A percentile compares a stretch with the other conserved stretches of the same genome.
These are phyloP conservation scores for Cytospora chrysosperma DNA, from an alignment of 2,329 filamentous ascomycete species.

Conservation along the genomic window DNA sequence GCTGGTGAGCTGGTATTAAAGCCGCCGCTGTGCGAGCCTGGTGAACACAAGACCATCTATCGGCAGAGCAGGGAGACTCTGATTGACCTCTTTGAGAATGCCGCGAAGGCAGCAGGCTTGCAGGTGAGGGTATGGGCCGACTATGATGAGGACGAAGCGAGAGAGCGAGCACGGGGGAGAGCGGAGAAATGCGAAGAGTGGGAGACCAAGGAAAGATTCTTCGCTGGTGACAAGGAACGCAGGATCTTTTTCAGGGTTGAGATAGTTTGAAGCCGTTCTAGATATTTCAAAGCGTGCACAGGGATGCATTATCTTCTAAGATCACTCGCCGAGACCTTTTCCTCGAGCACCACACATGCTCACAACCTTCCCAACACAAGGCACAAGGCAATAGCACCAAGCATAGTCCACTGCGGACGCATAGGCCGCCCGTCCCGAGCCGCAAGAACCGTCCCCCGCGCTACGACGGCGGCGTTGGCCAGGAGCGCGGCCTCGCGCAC, in stretches of 20 bases:
- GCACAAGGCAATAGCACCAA: constrained; percentile 24
- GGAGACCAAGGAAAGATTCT: constrained; percentile 3
- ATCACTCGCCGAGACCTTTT: constrained; percentile 49
- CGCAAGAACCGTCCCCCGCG: constrained; percentile 25
- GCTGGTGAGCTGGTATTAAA: constrained; percentile 3
- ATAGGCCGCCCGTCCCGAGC: constrained; percentile 27
- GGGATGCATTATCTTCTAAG: background rate
- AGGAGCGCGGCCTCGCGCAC: constrained; percentile 26
- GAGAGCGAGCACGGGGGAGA: constrained; percentile 3
- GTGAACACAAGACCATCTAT: constrained; percentile 6
- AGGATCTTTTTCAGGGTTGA: constrained; percentile 8
- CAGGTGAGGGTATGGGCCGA: constrained; percentile 3
- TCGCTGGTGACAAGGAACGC: constrained; percentile 1
- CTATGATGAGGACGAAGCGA: constrained; percentile 5
- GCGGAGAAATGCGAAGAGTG: constrained; percentile 1
- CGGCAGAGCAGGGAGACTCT: constrained; percentile 6
- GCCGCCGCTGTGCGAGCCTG: background rate
- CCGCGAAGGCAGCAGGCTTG: background rate
- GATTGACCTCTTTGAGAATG: constrained; percentile 5
- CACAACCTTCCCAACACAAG: constrained; percentile 10
- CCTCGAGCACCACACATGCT: constrained; percentile 37
- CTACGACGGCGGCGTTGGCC: constrained; percentile 25
- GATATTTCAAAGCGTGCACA: constrained; percentile 1
- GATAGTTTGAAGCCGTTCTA: constrained; percentile 5
- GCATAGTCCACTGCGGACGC: constrained; percentile 28